Percentiles rank a stretch among this genome's conserved stretches.
These are phyloP conservation scores for Panellus pusillus DNA, from an alignment of 768 basidiomycete genomes.

Conservation along the genomic window DNA sequence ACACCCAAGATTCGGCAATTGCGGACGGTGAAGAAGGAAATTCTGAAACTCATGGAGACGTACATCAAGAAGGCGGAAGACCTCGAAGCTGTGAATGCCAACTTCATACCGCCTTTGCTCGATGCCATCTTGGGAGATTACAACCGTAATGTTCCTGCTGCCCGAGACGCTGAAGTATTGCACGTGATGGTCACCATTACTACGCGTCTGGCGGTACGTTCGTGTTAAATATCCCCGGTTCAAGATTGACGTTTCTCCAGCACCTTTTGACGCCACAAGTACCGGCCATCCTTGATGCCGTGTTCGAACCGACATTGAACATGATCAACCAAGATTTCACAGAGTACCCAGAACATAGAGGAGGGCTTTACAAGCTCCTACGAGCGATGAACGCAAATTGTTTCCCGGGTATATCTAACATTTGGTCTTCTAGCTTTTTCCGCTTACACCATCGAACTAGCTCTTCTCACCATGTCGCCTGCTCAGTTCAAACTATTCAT, in stretches of 20 bases:
- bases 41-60: constrained; percentile 94
- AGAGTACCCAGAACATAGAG: constrained; percentile 97
- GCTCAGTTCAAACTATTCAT: constrained; percentile 95
- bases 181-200: constrained; percentile 98
- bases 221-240: not conserved
- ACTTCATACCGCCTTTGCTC: constrained; percentile 91
- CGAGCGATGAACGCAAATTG: constrained; percentile 90
- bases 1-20: constrained; percentile 94
- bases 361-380: constrained; percentile 94
- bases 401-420: constrained; percentile 76
- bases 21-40: constrained; percentile 97
- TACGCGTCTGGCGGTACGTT: constrained; percentile 78
- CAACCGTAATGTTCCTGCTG: constrained; percentile 87
- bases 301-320: constrained; percentile 93
- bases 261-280: constrained; percentile 88
- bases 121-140: constrained; percentile 99
- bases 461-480: constrained; percentile 84
- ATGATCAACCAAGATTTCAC: constrained; percentile 99
- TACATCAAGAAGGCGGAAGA: constrained; percentile 98
- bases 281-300: constrained; percentile 91
- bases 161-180: constrained; percentile 94
- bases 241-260: constrained; percentile 41
- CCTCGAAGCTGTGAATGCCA: constrained; percentile 86
- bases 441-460: constrained; percentile 36
- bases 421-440: not conserved